phyloP scores from a whole-genome alignment of 192 early-diverging fungal genomes.

The Rhizophagus clarus region DNA sequence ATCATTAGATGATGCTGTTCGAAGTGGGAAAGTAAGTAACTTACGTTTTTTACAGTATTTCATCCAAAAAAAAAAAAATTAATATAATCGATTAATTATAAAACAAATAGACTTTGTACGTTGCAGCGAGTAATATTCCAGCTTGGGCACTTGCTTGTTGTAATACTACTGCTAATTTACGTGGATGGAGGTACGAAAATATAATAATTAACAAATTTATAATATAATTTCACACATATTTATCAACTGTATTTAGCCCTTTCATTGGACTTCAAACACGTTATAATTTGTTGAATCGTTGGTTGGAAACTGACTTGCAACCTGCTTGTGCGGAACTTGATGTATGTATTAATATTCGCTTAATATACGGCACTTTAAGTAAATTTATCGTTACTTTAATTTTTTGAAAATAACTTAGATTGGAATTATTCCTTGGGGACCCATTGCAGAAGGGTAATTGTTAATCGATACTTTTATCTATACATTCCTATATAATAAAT shows the following conservation, averaged over 20 bases:
- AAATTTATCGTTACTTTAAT: not conserved
- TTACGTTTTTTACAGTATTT: not conserved
- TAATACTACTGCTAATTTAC: not conserved
- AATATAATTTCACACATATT: not conserved
- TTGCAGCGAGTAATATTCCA: constrained; percentile 38
- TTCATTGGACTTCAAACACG: constrained; percentile 41
- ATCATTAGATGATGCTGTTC: constrained; percentile 60
- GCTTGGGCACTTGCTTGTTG: constrained; percentile 44
- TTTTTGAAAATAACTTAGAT: not conserved
- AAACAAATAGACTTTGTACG: constrained; percentile 40
- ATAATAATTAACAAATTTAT: not conserved
- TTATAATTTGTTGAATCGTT: constrained; percentile 40
- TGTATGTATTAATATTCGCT: constrained; percentile 1
- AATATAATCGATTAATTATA: not conserved
- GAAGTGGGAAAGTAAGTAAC: constrained; percentile 48
- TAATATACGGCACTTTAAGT: no score
- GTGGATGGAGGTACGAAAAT: not conserved
- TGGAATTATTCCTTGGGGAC: not conserved
- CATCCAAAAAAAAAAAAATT: no score
- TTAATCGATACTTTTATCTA: no score
- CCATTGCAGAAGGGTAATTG: not conserved
- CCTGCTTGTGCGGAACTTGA: constrained; percentile 39
- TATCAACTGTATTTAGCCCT: not conserved
- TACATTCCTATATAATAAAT: no score
- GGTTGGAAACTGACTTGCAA: constrained; percentile 40